These are phyloP conservation scores for Aspergillus sp. DNA, from an alignment of 2,329 filamentous ascomycete species.

Conservation along the genomic window DNA sequence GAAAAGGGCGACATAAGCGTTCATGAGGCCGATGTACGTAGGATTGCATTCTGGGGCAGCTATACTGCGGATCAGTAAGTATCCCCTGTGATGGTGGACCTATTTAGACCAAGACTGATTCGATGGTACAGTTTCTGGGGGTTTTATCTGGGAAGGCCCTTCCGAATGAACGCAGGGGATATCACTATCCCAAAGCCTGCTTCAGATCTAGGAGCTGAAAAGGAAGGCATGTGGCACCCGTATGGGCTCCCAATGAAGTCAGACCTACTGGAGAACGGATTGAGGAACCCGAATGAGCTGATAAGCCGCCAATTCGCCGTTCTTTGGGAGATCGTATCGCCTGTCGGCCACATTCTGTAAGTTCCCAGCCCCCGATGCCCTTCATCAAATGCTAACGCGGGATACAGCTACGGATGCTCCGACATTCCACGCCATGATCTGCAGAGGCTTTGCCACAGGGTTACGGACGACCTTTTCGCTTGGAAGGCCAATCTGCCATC, in stretches of 20 bases:
- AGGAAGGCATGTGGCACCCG: conserved; percentile 24
- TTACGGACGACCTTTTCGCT: conserved; percentile 41
- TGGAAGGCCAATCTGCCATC: conserved; percentile 46
- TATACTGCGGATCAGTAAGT: conserved; percentile 20
- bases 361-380: neutral
- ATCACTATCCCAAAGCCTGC: conserved; percentile 37
- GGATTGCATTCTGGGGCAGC: conserved; percentile 19
- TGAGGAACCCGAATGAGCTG: conserved; percentile 19
- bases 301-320: conserved; percentile 24
- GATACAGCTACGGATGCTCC: conserved; percentile 38
- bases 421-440: conserved; percentile 42
- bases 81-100: neutral
- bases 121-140: conserved; percentile 19
- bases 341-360: conserved; percentile 45
- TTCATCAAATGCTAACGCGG: conserved; percentile 13
- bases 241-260: conserved; percentile 23
- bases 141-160: conserved; percentile 41
- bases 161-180: conserved; percentile 37
- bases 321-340: conserved; percentile 48
- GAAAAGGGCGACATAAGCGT: conserved; percentile 18
- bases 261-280: conserved; percentile 16
- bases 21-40: conserved; percentile 17
- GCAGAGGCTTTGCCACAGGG: conserved; percentile 37
- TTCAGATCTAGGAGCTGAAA: conserved; percentile 9
- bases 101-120: neutral